Percentiles rank a stretch among this genome's conserved stretches.
phyloP scores from a whole-genome alignment of 768 basidiomycete genomes.

The Russula virescens region DNA sequence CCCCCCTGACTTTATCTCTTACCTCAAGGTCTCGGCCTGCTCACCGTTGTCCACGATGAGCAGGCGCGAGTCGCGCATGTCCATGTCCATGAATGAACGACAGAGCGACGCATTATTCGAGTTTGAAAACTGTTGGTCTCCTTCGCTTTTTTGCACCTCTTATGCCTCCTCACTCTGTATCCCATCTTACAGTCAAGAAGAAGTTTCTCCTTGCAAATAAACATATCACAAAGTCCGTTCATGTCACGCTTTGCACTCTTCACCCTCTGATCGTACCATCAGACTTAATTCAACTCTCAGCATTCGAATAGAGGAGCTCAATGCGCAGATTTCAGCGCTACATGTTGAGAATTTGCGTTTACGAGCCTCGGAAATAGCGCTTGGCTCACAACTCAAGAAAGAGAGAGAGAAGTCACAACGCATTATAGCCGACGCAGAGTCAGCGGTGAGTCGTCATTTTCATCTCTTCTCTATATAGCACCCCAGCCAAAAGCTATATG shows the following conservation, averaged over 20 bases:
- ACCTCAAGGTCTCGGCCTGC: conserved; percentile 18
- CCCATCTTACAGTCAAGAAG: conserved; percentile 69
- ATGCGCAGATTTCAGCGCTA: conserved; percentile 74
- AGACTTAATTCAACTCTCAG: conserved; percentile 85
- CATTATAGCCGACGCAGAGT: conserved; percentile 66
- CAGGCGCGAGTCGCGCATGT: conserved; percentile 39
- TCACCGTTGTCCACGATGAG: conserved; percentile 31
- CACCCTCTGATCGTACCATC: conserved; percentile 11
- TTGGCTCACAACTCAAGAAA: conserved; percentile 69
- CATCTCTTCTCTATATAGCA: background rate
- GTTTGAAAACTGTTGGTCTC: conserved; percentile 73
- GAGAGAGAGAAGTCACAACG: conserved; percentile 73
- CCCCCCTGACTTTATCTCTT: conserved; percentile 1
- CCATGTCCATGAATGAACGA: conserved; percentile 53
- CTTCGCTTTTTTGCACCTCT: conserved; percentile 29
- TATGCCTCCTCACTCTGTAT: conserved; percentile 27
- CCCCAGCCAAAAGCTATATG: background rate
- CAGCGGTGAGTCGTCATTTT: conserved; percentile 48
- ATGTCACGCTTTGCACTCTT: background rate
- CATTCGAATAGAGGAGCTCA: conserved; percentile 77
- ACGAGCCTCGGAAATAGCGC: conserved; percentile 73
- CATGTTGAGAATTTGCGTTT: conserved; percentile 79
- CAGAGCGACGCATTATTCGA: conserved; percentile 79
- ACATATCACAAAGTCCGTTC: conserved; percentile 74
- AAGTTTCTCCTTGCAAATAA: conserved; percentile 87